phyloP scores from a whole-genome alignment of 768 basidiomycete species.

The Agaricus blazei region DNA sequence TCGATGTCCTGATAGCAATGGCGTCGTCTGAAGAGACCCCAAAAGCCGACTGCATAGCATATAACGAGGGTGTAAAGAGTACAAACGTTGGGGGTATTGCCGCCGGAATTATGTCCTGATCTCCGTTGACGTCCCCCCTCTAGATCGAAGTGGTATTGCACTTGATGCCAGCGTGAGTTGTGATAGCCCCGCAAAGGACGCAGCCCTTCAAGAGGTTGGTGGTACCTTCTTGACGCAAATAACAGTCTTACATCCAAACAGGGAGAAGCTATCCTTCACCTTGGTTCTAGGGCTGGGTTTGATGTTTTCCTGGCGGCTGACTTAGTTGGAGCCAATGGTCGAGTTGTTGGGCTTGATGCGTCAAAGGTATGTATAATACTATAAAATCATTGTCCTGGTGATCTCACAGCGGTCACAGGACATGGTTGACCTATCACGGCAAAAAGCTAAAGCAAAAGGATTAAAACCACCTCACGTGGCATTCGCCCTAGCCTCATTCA shows the following conservation, averaged over 20 bases:
- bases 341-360: slow-evolving; percentile 50
- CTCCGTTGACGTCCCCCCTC: no score
- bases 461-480: slow-evolving; percentile 44
- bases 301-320: slow-evolving; percentile 50
- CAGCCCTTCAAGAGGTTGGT: slow-evolving; percentile 39
- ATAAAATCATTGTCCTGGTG: background rate
- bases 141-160: no score
- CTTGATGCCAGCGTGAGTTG: no score
- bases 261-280: slow-evolving; percentile 54
- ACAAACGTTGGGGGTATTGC: no score
- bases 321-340: slow-evolving; percentile 43
- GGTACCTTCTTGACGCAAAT: background rate
- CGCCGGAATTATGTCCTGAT: no score
- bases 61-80: no score
- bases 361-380: slow-evolving; percentile 31
- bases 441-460: slow-evolving; percentile 33
- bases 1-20: no score
- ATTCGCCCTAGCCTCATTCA: slow-evolving; percentile 39
- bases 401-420: slow-evolving; percentile 27
- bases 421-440: slow-evolving; percentile 44
- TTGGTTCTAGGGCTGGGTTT: slow-evolving; percentile 54
- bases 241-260: slow-evolving; percentile 15
- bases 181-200: slow-evolving; percentile 46
- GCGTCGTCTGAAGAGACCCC: no score
- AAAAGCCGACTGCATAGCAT: no score